Conservation (phyloP, 345 rosid species). For the Linum usitatissimum region DNA sequence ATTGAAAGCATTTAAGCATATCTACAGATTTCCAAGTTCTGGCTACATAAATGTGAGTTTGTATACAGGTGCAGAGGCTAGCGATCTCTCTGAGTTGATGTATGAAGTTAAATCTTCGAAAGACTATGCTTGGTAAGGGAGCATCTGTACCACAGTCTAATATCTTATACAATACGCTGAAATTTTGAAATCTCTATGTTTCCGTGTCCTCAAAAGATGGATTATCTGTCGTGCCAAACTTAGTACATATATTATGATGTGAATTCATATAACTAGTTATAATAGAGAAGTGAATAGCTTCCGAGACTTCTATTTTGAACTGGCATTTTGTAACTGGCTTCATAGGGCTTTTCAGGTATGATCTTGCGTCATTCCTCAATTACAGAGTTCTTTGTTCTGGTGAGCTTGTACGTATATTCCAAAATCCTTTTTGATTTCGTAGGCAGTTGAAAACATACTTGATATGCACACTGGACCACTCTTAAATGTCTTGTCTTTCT, state of each 20-base stretch:
- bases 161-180: not conserved
- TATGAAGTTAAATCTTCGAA: slow-evolving; percentile 70
- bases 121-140: slow-evolving; percentile 65
- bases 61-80: slow-evolving; percentile 24
- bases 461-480: no score
- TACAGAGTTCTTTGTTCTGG: slow-evolving; percentile 49
- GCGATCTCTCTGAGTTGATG: slow-evolving; percentile 47
- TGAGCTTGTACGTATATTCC: slow-evolving; percentile 50
- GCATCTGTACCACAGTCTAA: not conserved
- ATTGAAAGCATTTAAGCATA: not conserved
- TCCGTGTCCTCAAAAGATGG: no score
- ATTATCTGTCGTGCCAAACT: no score
- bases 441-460: not conserved
- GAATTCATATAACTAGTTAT: no score
- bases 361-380: slow-evolving; percentile 46
- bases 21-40: slow-evolving; percentile 5
- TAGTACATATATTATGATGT: no score
- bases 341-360: slow-evolving; percentile 49
- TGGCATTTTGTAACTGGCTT: slow-evolving; percentile 1
- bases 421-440: not conserved
- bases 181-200: no score
- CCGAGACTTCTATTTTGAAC: not conserved
- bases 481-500: no score
- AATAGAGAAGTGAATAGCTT: not conserved
- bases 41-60: slow-evolving; percentile 2